Evolutionary conservation across 345 rosid genomes (phyloP).

Genomic region (Eucalyptus cladocalyx): DNA sequence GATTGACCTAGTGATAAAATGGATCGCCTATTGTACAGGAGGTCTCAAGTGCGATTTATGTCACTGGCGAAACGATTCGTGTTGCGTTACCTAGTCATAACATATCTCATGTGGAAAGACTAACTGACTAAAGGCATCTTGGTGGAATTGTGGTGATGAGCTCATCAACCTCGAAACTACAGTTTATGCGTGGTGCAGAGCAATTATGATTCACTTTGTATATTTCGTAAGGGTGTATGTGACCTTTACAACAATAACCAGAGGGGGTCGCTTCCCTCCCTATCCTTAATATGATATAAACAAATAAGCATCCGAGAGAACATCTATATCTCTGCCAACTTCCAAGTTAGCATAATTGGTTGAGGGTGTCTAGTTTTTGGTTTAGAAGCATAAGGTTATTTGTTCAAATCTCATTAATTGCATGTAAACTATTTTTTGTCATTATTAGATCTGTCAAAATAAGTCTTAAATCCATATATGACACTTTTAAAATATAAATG

Average conservation of each 20-base stretch:
- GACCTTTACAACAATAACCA: background rate
- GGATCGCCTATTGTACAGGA: background rate
- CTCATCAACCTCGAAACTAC: background rate
- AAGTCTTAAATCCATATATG: no score
- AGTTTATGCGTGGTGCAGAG: rapidly evolving
- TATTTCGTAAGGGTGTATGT: background rate
- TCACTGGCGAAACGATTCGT: rapidly evolving
- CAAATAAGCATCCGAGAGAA: background rate
- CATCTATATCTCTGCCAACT: background rate
- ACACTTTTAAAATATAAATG: no score
- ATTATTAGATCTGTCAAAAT: no score
- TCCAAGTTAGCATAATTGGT: background rate
- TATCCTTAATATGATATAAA: background rate
- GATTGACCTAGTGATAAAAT: background rate
- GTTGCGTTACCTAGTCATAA: background rate
- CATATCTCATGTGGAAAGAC: background rate
- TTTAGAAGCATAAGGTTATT: background rate
- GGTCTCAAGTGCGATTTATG: background rate
- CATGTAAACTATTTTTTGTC: background rate
- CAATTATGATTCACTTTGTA: background rate
- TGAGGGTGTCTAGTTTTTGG: background rate
- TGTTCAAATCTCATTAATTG: background rate
- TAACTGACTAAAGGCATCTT: background rate
- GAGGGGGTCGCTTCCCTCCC: background rate
- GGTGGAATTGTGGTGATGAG: background rate